phyloP scores from a whole-genome alignment of 73 alveolate genomes.

The Stentor coeruleus region DNA sequence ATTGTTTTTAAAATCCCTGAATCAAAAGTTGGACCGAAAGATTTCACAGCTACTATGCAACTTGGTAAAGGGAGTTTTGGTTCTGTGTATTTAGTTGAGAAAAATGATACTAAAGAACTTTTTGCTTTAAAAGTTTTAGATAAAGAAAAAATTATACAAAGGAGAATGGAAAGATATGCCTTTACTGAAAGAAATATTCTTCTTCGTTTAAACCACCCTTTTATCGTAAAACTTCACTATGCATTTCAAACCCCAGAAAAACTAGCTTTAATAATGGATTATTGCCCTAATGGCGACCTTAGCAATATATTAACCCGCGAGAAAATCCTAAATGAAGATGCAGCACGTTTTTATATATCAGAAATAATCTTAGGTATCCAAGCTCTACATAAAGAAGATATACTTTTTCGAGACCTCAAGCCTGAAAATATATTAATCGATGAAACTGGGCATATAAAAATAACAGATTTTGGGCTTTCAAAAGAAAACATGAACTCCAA shows the following conservation, averaged over 20 bases:
- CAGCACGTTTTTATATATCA: constrained; percentile 75
- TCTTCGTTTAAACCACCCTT: constrained; percentile 79
- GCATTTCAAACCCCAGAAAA: constrained; percentile 73
- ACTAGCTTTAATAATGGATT: constrained; percentile 61
- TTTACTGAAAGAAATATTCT: constrained; percentile 82
- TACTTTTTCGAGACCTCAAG: constrained; percentile 87
- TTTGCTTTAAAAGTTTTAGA: constrained; percentile 91
- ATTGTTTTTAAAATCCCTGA: not conserved
- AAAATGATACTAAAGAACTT: constrained; percentile 63
- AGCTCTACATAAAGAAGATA: constrained; percentile 78
- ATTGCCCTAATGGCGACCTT: constrained; percentile 85
- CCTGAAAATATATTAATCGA: constrained; percentile 95
- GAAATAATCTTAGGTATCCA: constrained; percentile 83
- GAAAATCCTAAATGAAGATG: constrained; percentile 76
- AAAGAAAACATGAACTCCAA: constrained; percentile 67
- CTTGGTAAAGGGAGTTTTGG: constrained; percentile 91
- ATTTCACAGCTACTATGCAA: constrained; percentile 61
- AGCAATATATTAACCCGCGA: constrained; percentile 72
- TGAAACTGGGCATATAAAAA: constrained; percentile 87
- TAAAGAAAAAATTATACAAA: constrained; percentile 78
- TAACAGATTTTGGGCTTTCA: constrained; percentile 91
- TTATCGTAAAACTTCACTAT: constrained; percentile 83
- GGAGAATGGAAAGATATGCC: constrained; percentile 82
- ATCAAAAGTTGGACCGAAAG: constrained; percentile 58
- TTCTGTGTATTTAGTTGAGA: constrained; percentile 84